Conservation (phyloP, 805 yeast genomes). For the Komagataella pseudopastoris region DNA sequence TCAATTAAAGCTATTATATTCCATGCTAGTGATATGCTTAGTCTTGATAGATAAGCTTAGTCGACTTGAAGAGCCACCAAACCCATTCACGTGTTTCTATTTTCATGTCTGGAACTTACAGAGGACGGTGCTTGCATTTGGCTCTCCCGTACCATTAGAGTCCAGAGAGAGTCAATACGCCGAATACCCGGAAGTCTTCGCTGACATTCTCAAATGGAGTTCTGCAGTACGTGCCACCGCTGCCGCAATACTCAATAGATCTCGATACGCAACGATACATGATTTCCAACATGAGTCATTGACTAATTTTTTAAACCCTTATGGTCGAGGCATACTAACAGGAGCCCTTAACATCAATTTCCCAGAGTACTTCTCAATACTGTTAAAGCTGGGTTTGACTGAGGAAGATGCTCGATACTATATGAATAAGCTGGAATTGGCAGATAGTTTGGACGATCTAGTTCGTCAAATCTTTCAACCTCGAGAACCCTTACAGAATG, state of each 20-base stretch:
- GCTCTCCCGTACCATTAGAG: not conserved
- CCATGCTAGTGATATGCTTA: not conserved
- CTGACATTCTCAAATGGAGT: constrained; percentile 44
- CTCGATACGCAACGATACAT: constrained; percentile 26
- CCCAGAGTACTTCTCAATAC: constrained; percentile 41
- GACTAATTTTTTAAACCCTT: constrained; percentile 49
- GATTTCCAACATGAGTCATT: constrained; percentile 50
- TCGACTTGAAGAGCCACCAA: not conserved
- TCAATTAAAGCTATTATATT: not conserved
- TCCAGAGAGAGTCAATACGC: not conserved
- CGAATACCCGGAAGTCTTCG: constrained; percentile 28
- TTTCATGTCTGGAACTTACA: not conserved
- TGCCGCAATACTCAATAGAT: constrained; percentile 45
- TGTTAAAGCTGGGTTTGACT: constrained; percentile 33
- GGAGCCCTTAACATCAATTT: constrained; percentile 50
- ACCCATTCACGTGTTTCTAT: not conserved
- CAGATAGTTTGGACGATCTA: constrained; percentile 12
- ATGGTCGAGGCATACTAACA: constrained; percentile 44
- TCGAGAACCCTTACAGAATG: constrained; percentile 1
- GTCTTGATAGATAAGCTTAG: not conserved
- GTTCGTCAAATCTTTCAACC: constrained; percentile 9
- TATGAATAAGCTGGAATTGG: constrained; percentile 19
- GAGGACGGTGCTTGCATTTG: not conserved
- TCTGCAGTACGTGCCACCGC: constrained; percentile 48
- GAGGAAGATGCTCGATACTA: constrained; percentile 45